Evolutionary conservation across 805 yeast species (phyloP).

Genomic region (Deakozyma indianensis): DNA sequence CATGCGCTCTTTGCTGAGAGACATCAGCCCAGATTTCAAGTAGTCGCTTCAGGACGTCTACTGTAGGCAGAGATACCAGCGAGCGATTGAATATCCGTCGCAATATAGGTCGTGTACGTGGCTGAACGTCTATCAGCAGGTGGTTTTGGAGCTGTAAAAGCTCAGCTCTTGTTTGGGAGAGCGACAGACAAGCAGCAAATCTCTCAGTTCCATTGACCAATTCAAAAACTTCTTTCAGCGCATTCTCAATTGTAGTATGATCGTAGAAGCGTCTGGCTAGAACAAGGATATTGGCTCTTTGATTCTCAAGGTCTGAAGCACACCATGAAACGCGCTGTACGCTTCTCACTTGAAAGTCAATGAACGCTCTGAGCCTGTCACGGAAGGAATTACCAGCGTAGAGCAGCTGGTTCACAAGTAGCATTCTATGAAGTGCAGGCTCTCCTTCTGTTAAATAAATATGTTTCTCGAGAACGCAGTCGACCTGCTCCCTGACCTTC

Average conservation of each 20-base stretch:
- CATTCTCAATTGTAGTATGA: background rate
- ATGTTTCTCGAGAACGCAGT: background rate
- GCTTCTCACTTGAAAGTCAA: background rate
- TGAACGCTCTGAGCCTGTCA: background rate
- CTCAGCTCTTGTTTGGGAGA: too few relatives aligned
- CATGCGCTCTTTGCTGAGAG: too few relatives aligned
- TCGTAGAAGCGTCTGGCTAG: background rate
- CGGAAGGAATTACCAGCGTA: too few relatives aligned
- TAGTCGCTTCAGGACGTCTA: too few relatives aligned
- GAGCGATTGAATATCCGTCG: too few relatives aligned
- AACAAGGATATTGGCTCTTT: background rate
- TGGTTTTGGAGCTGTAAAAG: too few relatives aligned
- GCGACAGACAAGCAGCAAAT: too few relatives aligned
- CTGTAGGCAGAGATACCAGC: too few relatives aligned
- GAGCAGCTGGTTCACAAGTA: background rate
- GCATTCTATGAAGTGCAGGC: background rate
- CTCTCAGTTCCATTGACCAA: background rate
- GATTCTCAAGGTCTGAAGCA: background rate
- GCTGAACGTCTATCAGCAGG: too few relatives aligned
- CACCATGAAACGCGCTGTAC: background rate
- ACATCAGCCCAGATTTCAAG: too few relatives aligned
- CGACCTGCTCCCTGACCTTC: background rate
- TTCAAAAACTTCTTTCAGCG: background rate
- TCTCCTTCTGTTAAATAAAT: background rate
- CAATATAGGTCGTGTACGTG: too few relatives aligned